A percentile compares a stretch with the other conserved stretches of the same genome.
These are phyloP conservation scores for Cicer pinnatifidum DNA, from an alignment of 306 rosid species.

Conservation along the genomic window DNA sequence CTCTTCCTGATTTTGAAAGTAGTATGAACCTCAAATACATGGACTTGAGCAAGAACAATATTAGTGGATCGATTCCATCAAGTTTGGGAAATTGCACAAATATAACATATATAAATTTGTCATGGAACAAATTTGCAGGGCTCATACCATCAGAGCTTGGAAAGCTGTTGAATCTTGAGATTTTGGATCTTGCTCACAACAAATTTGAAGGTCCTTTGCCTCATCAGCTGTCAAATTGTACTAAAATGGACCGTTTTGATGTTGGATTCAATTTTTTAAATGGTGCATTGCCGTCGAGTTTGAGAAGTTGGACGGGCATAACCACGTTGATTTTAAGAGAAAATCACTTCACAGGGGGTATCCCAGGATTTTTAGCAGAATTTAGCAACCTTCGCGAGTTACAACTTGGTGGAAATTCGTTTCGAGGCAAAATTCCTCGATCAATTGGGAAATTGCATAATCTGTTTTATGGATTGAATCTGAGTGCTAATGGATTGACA, in stretches of 20 bases:
- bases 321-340: conserved; percentile 57
- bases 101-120: conserved; percentile 54
- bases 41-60: conserved; percentile 59
- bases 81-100: conserved; percentile 64
- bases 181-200: conserved; percentile 57
- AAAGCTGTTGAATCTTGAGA: conserved; percentile 56
- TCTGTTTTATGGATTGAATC: conserved; percentile 60
- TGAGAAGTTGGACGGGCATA: conserved; percentile 61
- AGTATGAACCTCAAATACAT: conserved; percentile 48
- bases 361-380: conserved; percentile 59
- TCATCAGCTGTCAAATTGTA: conserved; percentile 60
- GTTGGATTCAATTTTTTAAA: conserved; percentile 74
- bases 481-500: conserved; percentile 65
- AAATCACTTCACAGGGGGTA: conserved; percentile 62
- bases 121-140: conserved; percentile 59
- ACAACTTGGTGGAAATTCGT: conserved; percentile 70
- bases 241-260: conserved; percentile 54
- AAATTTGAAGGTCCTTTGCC: conserved; percentile 70
- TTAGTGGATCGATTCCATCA: conserved; percentile 44
- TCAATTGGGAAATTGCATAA: conserved; percentile 59
- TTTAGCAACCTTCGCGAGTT: conserved; percentile 57
- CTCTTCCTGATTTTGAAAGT: conserved; percentile 60
- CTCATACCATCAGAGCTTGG: conserved; percentile 58
- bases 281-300: conserved; percentile 63
- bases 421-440: conserved; percentile 65